These are phyloP conservation scores for Alopecurus myosuroides DNA, from an alignment of 176 grass and related monocot genomes.

Conservation along the genomic window DNA sequence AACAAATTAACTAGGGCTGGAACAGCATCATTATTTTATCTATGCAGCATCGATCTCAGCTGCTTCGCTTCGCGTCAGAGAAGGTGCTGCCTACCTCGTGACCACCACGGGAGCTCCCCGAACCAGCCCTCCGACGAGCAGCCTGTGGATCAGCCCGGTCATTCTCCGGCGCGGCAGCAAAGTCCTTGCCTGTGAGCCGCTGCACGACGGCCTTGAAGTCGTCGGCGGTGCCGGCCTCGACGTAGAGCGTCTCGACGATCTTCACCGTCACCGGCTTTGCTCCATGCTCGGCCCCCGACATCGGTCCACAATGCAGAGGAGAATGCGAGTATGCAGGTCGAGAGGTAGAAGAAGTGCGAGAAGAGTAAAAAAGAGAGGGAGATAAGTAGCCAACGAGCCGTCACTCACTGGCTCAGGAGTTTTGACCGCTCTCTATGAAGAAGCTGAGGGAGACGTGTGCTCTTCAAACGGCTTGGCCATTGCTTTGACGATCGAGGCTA, in stretches of 20 bases:
- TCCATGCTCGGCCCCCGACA: constrained; percentile 34
- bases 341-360: not conserved
- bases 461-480: constrained; percentile 3
- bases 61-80: not conserved
- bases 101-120: not conserved
- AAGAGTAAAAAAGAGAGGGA: not conserved
- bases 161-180: not conserved
- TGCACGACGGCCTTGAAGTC: constrained; percentile 73
- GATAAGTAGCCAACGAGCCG: constrained; percentile 10
- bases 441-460: not conserved
- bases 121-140: not conserved
- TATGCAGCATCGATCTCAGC: not conserved
- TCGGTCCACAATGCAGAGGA: not conserved
- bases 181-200: constrained; percentile 52
- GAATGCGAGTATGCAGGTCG: not conserved
- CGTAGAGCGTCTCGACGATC: constrained; percentile 69
- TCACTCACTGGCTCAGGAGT: constrained; percentile 3
- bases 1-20: not conserved
- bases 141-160: not conserved
- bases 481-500: not conserved
- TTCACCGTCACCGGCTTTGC: constrained; percentile 36
- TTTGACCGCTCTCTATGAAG: not conserved
- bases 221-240: constrained; percentile 47
- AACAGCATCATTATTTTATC: not conserved
- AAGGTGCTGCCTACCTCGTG: not conserved